Conservation (phyloP, 1,284 basidiomycete genomes). For the Porogramme epimiltina region DNA sequence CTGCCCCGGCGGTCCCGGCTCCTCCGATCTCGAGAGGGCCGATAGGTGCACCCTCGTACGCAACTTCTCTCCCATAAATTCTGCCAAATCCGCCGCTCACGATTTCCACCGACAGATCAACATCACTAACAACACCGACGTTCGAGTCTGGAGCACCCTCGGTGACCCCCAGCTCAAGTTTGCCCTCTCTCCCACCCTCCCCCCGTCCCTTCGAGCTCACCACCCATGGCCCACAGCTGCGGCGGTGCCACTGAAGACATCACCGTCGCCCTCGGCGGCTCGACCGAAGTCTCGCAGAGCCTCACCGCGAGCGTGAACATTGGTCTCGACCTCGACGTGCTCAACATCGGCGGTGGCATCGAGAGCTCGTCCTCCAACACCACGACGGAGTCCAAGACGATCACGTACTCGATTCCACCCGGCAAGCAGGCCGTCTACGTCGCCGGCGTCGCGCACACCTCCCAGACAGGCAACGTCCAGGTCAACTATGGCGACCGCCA, state of each 20-base stretch:
- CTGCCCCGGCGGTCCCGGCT: slow-evolving; percentile 7
- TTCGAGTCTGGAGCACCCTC: slow-evolving; percentile 5
- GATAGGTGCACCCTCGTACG: slow-evolving; percentile 11
- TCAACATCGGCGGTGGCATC: neutral
- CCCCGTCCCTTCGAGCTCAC: neutral
- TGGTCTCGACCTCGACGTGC: neutral
- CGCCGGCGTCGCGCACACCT: neutral
- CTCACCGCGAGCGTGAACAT: neutral
- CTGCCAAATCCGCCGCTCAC: neutral
- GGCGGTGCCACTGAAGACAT: neutral
- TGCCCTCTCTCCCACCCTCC: neutral
- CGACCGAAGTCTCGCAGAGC: neutral
- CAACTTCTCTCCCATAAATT: neutral
- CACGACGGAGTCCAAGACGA: neutral
- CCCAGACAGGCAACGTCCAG: neutral
- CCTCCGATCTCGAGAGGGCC: slow-evolving; percentile 3
- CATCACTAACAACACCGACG: slow-evolving; percentile 9
- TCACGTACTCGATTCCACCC: neutral
- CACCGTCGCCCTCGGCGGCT: neutral
- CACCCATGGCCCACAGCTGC: too few relatives aligned
- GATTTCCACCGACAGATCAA: slow-evolving; percentile 1
- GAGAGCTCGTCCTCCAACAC: neutral
- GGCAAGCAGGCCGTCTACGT: neutral
- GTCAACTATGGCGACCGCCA: neutral
- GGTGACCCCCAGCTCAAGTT: slow-evolving; percentile 9